A percentile compares a stretch with the other conserved stretches of the same genome.
Evolutionary conservation across 495 filamentous ascomycete genomes (phyloP).

Genomic region (Filosporella fistucella): DNA sequence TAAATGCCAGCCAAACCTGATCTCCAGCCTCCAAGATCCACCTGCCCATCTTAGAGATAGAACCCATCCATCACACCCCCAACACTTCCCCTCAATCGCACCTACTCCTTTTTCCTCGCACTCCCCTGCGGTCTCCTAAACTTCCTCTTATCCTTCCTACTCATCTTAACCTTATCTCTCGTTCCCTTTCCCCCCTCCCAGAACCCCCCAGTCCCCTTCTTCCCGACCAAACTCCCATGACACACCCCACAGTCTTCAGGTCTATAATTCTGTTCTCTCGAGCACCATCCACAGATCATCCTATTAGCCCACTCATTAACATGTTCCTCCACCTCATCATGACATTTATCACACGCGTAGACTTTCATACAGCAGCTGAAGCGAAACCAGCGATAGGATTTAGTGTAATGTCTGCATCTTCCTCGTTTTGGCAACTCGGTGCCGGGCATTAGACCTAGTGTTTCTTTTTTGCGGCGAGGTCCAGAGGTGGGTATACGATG

Average conservation of each 20-base stretch:
- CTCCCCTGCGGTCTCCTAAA: slow-evolving; percentile 45
- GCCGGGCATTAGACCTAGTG: slow-evolving; percentile 73
- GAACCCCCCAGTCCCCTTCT: slow-evolving; percentile 54
- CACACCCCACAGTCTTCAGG: slow-evolving; percentile 79
- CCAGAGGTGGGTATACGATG: slow-evolving; percentile 31
- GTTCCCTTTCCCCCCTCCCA: slow-evolving; percentile 93
- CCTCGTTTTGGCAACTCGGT: slow-evolving; percentile 73
- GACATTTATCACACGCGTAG: slow-evolving; percentile 81
- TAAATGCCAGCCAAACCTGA: not conserved
- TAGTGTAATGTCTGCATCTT: slow-evolving; percentile 73
- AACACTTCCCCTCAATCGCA: not conserved
- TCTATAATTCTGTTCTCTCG: slow-evolving; percentile 76
- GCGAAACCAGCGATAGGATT: slow-evolving; percentile 83
- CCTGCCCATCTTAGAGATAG: not conserved
- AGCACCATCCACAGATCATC: slow-evolving; percentile 86
- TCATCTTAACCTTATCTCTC: slow-evolving; percentile 65
- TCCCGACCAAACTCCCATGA: slow-evolving; percentile 66
- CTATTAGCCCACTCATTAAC: slow-evolving; percentile 78
- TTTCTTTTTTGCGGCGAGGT: slow-evolving; percentile 59
- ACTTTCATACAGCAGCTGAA: slow-evolving; percentile 56
- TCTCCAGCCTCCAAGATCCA: too few relatives aligned
- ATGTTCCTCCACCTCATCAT: slow-evolving; percentile 70
- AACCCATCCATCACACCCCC: not conserved
- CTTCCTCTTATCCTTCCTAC: slow-evolving; percentile 71
- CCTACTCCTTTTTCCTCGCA: slow-evolving; percentile 1